Evolutionary conservation across 305 asterid species (phyloP).

Genomic region (Ruellia speciosa): DNA sequence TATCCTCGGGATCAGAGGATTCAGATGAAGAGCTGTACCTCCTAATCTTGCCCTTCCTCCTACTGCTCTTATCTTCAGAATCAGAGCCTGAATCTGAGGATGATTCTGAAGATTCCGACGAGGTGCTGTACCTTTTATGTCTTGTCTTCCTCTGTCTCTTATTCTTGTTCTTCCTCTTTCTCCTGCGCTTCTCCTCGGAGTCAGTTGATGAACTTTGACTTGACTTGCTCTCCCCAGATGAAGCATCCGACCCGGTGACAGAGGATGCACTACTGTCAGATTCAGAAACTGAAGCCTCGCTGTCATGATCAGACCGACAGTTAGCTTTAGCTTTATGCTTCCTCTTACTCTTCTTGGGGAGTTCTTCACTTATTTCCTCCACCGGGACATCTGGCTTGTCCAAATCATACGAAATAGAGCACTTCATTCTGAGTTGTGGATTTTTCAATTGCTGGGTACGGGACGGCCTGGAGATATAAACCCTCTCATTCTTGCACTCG

Average conservation of each 20-base stretch:
- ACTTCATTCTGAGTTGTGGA: slow-evolving; percentile 80
- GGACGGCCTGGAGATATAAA: slow-evolving; percentile 83
- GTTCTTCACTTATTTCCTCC: slow-evolving; percentile 37
- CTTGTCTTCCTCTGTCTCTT: slow-evolving; percentile 57
- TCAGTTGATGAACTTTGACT: slow-evolving; percentile 67
- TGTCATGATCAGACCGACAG: slow-evolving; percentile 57
- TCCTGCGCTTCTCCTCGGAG: slow-evolving; percentile 88
- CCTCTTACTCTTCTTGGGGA: slow-evolving; percentile 59
- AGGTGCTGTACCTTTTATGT: slow-evolving; percentile 49
- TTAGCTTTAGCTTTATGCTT: slow-evolving; percentile 60
- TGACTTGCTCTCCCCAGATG: slow-evolving; percentile 66
- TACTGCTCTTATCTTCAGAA: slow-evolving; percentile 56
- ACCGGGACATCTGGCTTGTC: slow-evolving; percentile 48
- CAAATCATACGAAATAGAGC: slow-evolving; percentile 51
- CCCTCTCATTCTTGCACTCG: slow-evolving; percentile 90
- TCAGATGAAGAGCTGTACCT: too few relatives aligned
- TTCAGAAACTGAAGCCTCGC: slow-evolving; percentile 87
- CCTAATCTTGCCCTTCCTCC: slow-evolving; percentile 64
- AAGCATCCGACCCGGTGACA: slow-evolving; percentile 53
- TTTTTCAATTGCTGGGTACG: slow-evolving; percentile 84
- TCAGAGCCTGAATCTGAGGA: slow-evolving; percentile 73
- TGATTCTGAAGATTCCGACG: slow-evolving; percentile 76
- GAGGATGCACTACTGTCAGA: slow-evolving; percentile 60
- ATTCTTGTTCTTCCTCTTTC: slow-evolving; percentile 50
- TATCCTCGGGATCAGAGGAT: too few relatives aligned